Evolutionary conservation across 2,329 filamentous ascomycete genomes (phyloP), one percentile per base, ranked within the genome.

Genomic region (Allantophomopsis cytisporea): DNA sequence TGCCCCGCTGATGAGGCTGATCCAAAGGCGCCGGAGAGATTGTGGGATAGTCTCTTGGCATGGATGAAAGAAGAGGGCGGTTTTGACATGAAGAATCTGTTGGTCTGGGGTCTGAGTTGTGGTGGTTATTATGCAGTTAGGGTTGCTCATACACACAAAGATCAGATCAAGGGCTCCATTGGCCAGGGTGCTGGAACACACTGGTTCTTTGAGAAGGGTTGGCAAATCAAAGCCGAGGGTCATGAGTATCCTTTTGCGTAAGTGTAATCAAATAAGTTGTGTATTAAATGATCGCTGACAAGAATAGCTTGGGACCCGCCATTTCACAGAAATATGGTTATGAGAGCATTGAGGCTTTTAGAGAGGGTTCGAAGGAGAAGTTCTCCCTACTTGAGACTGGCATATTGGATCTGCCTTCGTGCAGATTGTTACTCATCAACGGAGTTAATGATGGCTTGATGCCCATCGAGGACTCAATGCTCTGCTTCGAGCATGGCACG

Each of bases 81-180:
- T 21, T 74, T 81, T 48, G 68, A 83, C 52, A 70, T 70, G 64
- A 47, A 50, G 2, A 66, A 64, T 28, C 58, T 83, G 7, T 56
- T 76, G 43, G 71, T 67, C 36, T 83, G 78, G 77, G 79, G 78
- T 0, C 58, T 83, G 28, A 77, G 71, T 45, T 65, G 70, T 0
- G 79, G 79, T 21, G 78, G 78, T 0, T 82, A 81, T 62, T 80
- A 83, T 56, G 77, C 78, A 15, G 64, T 77, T 31, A 69, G 78
- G 14, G 65, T 74, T n/a, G 77, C 78, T 35, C 75, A 81, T 54
- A 82, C 76, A n/a, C 79, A 83, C 53, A 59, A 61, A 14, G 53
- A 62, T 1, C 56, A 59, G 8, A 57, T 84, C 15, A 55, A 59
- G 0, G 79, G 77, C 0, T 57, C 58, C 16, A 63, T 83, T 15